Percentiles rank a stretch among this genome's conserved stretches.
Conservation (phyloP, 2,329 filamentous ascomycete genomes). For the Purpureocillium takamizusanense region DNA sequence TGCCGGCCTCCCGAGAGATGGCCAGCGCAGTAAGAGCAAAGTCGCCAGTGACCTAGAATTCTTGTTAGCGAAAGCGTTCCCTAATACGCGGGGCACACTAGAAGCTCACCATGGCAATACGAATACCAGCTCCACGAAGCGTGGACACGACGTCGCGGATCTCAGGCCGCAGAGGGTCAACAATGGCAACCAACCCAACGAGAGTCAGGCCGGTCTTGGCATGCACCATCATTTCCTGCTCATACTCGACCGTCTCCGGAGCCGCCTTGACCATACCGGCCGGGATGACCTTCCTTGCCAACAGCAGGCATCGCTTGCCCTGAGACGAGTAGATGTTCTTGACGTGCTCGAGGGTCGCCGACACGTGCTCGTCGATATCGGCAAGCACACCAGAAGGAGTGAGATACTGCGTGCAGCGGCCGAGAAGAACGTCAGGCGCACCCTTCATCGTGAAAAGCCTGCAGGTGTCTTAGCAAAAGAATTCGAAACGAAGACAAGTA, state of each 20-base stretch:
- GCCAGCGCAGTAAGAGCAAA: constrained; percentile 66
- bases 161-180: constrained; percentile 68
- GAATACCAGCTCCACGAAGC: constrained; percentile 59
- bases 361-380: constrained; percentile 35
- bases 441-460: constrained; percentile 68
- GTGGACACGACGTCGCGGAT: constrained; percentile 59
- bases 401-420: constrained; percentile 50
- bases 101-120: constrained; percentile 61
- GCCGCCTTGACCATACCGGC: constrained; percentile 26
- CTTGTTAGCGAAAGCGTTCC: background rate
- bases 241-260: constrained; percentile 34
- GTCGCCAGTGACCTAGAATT: constrained; percentile 57
- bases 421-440: constrained; percentile 64
- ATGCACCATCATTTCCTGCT: constrained; percentile 47
- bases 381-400: constrained; percentile 43
- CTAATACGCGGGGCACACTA: background rate
- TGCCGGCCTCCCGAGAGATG: constrained; percentile 64
- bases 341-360: constrained; percentile 40
- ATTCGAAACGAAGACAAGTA: too few relatives aligned
- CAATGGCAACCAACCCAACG: constrained; percentile 67
- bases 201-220: constrained; percentile 53
- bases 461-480: accelerated
- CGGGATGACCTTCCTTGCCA: constrained; percentile 51
- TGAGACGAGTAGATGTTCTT: constrained; percentile 62
- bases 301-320: constrained; percentile 58